Evolutionary conservation across 169 alveolate genomes (phyloP).

Genomic region (Eimeria mitis): DNA sequence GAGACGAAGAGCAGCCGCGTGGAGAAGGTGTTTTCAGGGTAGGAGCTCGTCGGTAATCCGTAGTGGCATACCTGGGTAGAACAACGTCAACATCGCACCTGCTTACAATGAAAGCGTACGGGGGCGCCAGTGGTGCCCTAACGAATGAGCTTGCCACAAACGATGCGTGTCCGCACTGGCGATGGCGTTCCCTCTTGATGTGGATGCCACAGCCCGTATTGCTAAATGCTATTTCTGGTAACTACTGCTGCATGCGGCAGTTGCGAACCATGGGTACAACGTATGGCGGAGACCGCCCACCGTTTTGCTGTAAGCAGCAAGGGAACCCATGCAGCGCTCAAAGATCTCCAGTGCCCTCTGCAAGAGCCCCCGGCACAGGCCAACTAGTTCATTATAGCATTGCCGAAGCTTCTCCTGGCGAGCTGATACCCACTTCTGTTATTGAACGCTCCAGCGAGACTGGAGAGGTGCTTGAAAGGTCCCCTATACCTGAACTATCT

Average conservation of each 20-base stretch:
- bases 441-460: conserved; percentile 30
- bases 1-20: neutral
- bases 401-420: conserved; percentile 14
- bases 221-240: conserved; percentile 8
- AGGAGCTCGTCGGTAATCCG: neutral
- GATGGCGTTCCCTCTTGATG: conserved; percentile 65
- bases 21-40: neutral
- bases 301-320: neutral
- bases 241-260: conserved; percentile 48
- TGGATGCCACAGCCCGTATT: conserved; percentile 56
- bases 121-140: neutral
- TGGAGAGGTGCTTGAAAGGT: neutral
- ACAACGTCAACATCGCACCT: neutral
- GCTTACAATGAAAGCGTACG: neutral
- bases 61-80: conserved; percentile 1
- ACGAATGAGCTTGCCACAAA: neutral
- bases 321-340: neutral
- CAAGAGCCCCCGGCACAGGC: neutral
- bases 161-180: conserved; percentile 61
- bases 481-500: conserved; percentile 9
- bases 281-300: neutral
- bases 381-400: conserved; percentile 37
- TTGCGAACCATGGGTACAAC: neutral
- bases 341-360: neutral
- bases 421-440: neutral